Percentiles rank a stretch among this genome's conserved stretches.
Conservation (phyloP, 768 basidiomycete species). For the Tylopilus cervinicoccineus region DNA sequence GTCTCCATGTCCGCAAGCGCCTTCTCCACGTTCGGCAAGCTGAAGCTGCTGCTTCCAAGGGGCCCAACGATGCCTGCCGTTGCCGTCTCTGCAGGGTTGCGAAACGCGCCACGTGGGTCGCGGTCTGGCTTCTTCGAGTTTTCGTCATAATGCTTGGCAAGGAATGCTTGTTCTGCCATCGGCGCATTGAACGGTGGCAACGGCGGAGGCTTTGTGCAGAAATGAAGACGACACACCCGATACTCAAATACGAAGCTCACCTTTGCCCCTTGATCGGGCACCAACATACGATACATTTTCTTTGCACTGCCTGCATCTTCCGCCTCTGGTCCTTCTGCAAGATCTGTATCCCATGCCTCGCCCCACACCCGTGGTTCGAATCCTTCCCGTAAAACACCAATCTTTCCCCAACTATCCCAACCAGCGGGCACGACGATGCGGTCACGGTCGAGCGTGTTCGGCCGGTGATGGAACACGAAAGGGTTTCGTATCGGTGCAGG, state of each 20-base stretch:
- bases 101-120: conserved; percentile 86
- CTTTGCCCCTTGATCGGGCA: conserved; percentile 73
- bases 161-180: conserved; percentile 86
- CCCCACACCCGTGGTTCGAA: conserved; percentile 83
- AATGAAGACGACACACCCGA: not conserved
- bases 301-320: conserved; percentile 52
- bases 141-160: conserved; percentile 87
- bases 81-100: conserved; percentile 63
- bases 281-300: conserved; percentile 63
- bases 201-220: conserved; percentile 47
- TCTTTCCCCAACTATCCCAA: conserved; percentile 99
- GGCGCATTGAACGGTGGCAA: conserved; percentile 77
- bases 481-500: conserved; percentile 61
- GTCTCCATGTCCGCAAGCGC: conserved; percentile 88
- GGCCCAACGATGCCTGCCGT: conserved; percentile 85
- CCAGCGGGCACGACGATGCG: conserved; percentile 89
- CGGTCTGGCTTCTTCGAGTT: conserved; percentile 86
- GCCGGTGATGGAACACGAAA: conserved; percentile 83
- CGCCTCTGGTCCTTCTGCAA: conserved; percentile 43
- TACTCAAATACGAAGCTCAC: conserved; percentile 35
- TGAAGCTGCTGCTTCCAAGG: conserved; percentile 82
- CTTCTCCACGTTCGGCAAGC: conserved; percentile 81
- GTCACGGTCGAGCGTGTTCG: conserved; percentile 92
- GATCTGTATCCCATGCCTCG: conserved; percentile 74
- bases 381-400: conserved; percentile 81